These are phyloP conservation scores for Cinnamomum micranthum DNA, from an alignment of 164 flowering plant genomes.

Conservation along the genomic window DNA sequence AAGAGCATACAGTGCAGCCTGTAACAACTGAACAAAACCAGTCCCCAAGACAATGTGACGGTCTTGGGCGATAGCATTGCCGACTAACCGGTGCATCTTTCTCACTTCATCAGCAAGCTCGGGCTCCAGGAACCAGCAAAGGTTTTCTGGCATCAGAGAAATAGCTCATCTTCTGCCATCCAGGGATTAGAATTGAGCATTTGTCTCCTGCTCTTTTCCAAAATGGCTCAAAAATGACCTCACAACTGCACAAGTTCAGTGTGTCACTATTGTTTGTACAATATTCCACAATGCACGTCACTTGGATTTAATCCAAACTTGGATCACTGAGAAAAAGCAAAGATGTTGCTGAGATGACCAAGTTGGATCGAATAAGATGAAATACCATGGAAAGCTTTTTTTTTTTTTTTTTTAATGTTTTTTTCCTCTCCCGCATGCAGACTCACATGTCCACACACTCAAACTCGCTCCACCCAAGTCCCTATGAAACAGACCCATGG, in stretches of 20 bases:
- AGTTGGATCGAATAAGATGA: too few species aligned
- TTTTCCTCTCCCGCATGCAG: too few species aligned
- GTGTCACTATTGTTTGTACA: too few species aligned
- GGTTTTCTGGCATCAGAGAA: constrained; percentile 51
- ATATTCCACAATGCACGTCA: too few species aligned
- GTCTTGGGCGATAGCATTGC: constrained; percentile 66
- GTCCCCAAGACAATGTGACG: constrained; percentile 80
- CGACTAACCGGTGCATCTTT: constrained; percentile 62
- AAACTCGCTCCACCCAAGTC: too few species aligned
- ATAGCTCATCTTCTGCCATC: constrained; percentile 76
- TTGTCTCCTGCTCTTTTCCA: constrained; percentile 68
- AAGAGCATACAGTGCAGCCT: constrained; percentile 77
- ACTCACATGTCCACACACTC: too few species aligned
- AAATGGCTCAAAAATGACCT: constrained; percentile 71
- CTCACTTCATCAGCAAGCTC: constrained; percentile 46
- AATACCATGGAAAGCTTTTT: too few species aligned
- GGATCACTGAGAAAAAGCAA: too few species aligned
- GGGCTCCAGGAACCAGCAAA: constrained; percentile 91
- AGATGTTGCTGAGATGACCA: too few species aligned
- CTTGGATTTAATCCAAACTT: too few species aligned
- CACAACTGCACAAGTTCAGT: constrained; percentile 56
- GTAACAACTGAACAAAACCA: constrained; percentile 78
- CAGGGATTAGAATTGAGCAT: constrained; percentile 47
- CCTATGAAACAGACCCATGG: too few species aligned
- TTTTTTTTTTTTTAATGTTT: too few species aligned